Conservation (phyloP, 2,329 filamentous ascomycete species). For the Monosporascus sp. region DNA sequence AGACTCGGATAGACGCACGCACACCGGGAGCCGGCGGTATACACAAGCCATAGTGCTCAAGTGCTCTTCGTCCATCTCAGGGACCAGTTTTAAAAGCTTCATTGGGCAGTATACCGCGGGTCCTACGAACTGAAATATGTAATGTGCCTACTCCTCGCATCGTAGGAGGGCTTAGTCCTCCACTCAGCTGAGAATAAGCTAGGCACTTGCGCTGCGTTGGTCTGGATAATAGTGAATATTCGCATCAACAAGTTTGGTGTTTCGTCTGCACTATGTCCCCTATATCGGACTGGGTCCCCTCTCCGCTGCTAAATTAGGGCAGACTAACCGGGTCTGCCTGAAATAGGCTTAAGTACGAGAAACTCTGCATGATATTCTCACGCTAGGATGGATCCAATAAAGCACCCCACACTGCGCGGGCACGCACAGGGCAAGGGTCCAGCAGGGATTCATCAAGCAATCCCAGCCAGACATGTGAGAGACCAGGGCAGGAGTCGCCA, state of each 20-base stretch:
- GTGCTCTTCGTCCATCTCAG: background rate
- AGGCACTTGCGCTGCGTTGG: background rate
- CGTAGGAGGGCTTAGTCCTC: background rate
- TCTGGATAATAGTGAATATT: background rate
- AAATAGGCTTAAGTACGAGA: slow-evolving; percentile 9
- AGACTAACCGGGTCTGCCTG: background rate
- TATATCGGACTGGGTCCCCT: background rate
- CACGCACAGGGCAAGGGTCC: background rate
- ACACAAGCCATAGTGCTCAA: background rate
- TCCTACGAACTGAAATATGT: background rate
- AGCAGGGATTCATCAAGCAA: background rate
- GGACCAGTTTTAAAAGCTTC: background rate
- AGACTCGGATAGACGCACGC: too few species aligned
- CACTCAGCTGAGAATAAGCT: background rate
- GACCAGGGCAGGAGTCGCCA: background rate
- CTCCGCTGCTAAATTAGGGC: background rate
- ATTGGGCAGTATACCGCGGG: background rate
- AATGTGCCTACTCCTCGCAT: background rate
- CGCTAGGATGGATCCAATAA: slow-evolving; percentile 1
- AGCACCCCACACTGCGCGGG: background rate
- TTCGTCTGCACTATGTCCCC: background rate
- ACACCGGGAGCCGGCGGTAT: background rate
- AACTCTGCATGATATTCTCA: slow-evolving; percentile 3
- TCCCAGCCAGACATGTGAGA: too few species aligned
- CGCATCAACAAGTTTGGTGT: background rate